phyloP scores from a whole-genome alignment of 805 yeast genomes.

The Metschnikowia lunata region DNA sequence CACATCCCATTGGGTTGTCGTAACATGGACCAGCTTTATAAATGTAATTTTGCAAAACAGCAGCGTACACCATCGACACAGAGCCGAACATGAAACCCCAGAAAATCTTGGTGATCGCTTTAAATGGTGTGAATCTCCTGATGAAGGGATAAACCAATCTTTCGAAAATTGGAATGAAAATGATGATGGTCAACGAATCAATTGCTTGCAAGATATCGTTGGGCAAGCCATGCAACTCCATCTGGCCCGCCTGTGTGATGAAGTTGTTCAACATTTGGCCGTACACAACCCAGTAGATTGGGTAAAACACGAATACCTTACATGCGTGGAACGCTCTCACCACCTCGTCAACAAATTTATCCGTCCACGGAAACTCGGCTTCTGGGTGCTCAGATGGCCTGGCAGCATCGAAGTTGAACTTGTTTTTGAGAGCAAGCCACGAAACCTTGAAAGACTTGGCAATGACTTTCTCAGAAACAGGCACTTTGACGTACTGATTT shows the following conservation, averaged over 20 bases:
- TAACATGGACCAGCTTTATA: constrained; percentile 74
- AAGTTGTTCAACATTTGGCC: constrained; percentile 70
- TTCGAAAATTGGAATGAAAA: constrained; percentile 71
- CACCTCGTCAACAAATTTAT: constrained; percentile 71
- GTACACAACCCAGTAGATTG: constrained; percentile 71
- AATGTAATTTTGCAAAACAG: constrained; percentile 66
- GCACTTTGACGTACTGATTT: constrained; percentile 52
- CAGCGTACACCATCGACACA: constrained; percentile 68
- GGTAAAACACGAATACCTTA: constrained; percentile 66
- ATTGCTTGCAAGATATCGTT: constrained; percentile 75
- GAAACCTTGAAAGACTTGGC: constrained; percentile 46
- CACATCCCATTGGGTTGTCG: constrained; percentile 55
- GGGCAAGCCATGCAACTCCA: constrained; percentile 74
- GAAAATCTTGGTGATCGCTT: constrained; percentile 68
- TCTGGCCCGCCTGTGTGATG: constrained; percentile 67
- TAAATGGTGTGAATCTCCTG: constrained; percentile 49
- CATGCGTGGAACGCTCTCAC: constrained; percentile 62
- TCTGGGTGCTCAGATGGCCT: constrained; percentile 54
- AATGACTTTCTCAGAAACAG: constrained; percentile 59
- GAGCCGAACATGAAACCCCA: constrained; percentile 66
- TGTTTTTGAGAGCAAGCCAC: constrained; percentile 43
- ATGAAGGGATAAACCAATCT: constrained; percentile 46
- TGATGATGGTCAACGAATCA: constrained; percentile 69
- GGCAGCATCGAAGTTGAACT: constrained; percentile 49
- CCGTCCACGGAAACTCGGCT: constrained; percentile 53